These are phyloP conservation scores for Cornus florida DNA, from an alignment of 148 eudicot genomes.

Conservation along the genomic window DNA sequence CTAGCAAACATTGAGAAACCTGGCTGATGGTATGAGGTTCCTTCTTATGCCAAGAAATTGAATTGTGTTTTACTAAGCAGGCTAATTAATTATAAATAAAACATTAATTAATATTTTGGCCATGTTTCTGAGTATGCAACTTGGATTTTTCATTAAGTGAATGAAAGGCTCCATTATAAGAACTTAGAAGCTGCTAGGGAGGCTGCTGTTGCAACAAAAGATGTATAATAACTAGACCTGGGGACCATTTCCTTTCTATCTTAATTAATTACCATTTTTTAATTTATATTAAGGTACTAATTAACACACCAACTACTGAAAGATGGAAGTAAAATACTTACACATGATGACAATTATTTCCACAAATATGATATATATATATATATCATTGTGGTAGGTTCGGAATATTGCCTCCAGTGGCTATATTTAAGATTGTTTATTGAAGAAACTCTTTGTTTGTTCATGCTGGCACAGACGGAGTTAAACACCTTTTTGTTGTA, in stretches of 20 bases:
- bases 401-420: no score
- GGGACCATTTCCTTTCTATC: neutral
- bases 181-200: neutral
- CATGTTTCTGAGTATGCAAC: neutral
- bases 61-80: no score
- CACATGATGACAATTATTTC: neutral
- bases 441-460: no score
- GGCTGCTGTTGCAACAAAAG: neutral
- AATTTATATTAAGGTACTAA: neutral
- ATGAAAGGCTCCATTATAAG: neutral
- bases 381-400: neutral
- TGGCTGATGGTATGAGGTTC: no score
- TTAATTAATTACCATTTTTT: neutral
- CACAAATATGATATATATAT: neutral
- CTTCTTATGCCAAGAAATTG: no score
- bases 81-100: no score
- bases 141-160: neutral
- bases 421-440: no score
- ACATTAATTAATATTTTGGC: no score
- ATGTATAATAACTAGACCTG: neutral
- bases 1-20: no score
- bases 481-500: no score
- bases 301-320: neutral
- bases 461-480: neutral
- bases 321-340: neutral